Evolutionary conservation across 139 green algal species (phyloP), one percentile per base, ranked within the genome.

Genomic region (Auxenochlorella protothecoides): DNA sequence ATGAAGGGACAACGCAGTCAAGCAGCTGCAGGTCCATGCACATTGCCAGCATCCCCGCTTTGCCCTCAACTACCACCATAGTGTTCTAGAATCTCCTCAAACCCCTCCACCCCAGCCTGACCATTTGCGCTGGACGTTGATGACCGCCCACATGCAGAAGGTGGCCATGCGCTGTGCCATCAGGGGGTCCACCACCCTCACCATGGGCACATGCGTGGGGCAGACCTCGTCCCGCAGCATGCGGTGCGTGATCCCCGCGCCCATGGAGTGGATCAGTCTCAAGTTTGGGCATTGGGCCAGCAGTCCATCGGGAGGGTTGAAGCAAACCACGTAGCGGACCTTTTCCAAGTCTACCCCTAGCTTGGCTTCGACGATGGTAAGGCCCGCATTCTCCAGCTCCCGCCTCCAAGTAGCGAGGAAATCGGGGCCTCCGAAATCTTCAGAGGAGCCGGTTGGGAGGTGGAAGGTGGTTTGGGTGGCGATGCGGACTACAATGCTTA

Each of bases 91-190:
- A 44, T 44, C 27, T 44, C 27, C 27, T 44, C 27, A 44, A 44
- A 44, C 27, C 27, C 27, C 27, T 44, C 27, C 27, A 44, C 27
- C 27, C 27, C 14, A 53, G 8, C 9, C 68, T 60, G 55, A 72
- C 68, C 74, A 79, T 52, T 71, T 74, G 52, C 74, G 59, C 14
- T 79, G 74, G 44, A 73, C 60, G 59, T 79, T 86, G 62, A 84
- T 77, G 51, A 86, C 73, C 3, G 74, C 83, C 83, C 83, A 88
- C 61, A 85, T 10, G 27, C 80, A 77, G 75, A 80, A 89, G 0
- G 82, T 88, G 65, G 83, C 80, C 82, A 89, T 87, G 62, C 84
- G 77, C 71, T 81, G 57, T 3, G 82, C 81, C 80, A 86, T 86
- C 0, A 86, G 68, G 3, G 84, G 84, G 63, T 89, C 84, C 5